Conservation (phyloP, 2,329 filamentous ascomycete genomes). For the Curvularia spicifera region DNA sequence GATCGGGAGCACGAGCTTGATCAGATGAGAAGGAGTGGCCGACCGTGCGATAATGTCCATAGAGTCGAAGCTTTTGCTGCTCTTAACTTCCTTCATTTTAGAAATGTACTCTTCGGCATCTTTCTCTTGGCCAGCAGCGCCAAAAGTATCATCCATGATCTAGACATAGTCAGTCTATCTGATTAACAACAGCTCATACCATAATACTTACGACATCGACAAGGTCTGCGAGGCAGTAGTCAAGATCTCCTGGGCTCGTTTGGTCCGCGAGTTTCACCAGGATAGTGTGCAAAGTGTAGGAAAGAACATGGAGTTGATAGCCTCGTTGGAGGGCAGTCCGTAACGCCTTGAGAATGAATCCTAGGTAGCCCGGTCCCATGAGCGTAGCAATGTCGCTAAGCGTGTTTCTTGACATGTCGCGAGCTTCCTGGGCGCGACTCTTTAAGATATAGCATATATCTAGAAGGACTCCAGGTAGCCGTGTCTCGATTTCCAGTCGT, state of each 20-base stretch:
- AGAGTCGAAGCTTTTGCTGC: constrained; percentile 96
- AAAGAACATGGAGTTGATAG: constrained; percentile 93
- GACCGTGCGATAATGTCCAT: constrained; percentile 91
- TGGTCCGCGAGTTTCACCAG: constrained; percentile 75
- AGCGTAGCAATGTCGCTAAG: constrained; percentile 81
- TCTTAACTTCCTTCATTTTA: constrained; percentile 97
- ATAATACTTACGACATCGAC: constrained; percentile 65
- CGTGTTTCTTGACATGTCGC: constrained; percentile 90
- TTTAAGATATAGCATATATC: constrained; percentile 93
- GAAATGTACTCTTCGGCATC: constrained; percentile 94
- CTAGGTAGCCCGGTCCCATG: constrained; percentile 81
- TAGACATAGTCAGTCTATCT: constrained; percentile 1
- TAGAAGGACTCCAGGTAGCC: constrained; percentile 81
- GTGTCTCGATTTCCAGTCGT: constrained; percentile 71
- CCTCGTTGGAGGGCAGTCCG: constrained; percentile 81
- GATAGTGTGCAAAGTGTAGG: constrained; percentile 92
- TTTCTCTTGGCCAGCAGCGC: constrained; percentile 89
- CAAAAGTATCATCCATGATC: constrained; percentile 97
- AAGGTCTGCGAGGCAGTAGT: constrained; percentile 82
- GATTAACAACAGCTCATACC: background rate
- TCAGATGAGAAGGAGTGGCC: constrained; percentile 75
- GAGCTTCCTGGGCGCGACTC: constrained; percentile 84
- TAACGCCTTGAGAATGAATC: constrained; percentile 92
- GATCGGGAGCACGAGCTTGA: constrained; percentile 78
- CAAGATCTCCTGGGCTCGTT: constrained; percentile 80